A percentile compares a stretch with the other conserved stretches of the same genome.
phyloP scores from a whole-genome alignment of 23 red algal genomes.

The Gracilaria gracilis region DNA sequence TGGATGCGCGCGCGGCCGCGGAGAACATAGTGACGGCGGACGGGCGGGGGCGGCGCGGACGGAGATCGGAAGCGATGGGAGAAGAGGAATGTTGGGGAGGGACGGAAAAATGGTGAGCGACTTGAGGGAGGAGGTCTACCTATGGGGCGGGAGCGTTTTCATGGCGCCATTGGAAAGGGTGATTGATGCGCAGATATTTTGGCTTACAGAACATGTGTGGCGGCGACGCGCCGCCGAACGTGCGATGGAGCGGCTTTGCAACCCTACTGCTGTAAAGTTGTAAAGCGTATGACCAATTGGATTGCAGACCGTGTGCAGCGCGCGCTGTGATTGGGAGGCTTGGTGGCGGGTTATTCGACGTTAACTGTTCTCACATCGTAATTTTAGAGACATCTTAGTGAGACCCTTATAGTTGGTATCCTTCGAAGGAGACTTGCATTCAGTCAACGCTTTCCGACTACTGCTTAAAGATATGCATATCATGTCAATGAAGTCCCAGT shows the following conservation, averaged over 20 bases:
- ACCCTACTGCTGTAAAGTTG: too few species aligned
- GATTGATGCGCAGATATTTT: neutral
- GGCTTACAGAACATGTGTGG: neutral
- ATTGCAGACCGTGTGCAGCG: neutral
- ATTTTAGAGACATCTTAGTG: too few species aligned
- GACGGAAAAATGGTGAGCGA: neutral
- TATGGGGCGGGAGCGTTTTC: too few species aligned
- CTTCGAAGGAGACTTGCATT: too few species aligned
- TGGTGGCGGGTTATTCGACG: too few species aligned
- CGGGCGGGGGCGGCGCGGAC: neutral
- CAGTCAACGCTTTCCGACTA: too few species aligned
- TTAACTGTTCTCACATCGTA: too few species aligned
- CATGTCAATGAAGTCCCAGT: too few species aligned
- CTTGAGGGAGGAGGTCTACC: too few species aligned
- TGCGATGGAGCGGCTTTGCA: neutral
- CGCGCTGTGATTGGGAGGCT: too few species aligned
- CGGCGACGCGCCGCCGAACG: neutral
- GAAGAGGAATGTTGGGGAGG: neutral
- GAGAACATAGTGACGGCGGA: slow-evolving; percentile 10
- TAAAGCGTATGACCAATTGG: neutral
- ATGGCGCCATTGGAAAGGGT: neutral
- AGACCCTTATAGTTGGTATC: too few species aligned
- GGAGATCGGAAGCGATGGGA: neutral
- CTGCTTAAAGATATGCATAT: too few species aligned
- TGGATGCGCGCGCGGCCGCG: slow-evolving; percentile 29